Evolutionary conservation across 208 protist species (phyloP).

Genomic region (Crithidia acanthocephali): DNA sequence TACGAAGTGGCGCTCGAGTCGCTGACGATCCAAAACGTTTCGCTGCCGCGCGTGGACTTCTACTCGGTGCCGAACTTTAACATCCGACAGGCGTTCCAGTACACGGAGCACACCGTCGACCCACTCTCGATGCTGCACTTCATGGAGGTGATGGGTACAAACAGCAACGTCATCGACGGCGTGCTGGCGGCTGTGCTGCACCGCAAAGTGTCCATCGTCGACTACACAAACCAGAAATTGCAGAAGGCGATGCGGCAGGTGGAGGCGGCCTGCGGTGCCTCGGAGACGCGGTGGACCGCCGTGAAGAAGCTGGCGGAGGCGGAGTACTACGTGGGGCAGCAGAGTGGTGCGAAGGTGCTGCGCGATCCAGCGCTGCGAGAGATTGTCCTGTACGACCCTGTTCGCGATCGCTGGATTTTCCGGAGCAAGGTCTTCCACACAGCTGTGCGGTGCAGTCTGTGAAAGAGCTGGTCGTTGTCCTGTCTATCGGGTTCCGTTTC

Average conservation of each 20-base stretch:
- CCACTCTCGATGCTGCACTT: slow-evolving; percentile 67
- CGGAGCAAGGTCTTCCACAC: slow-evolving; percentile 72
- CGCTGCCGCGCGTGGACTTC: slow-evolving; percentile 79
- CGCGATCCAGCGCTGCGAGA: slow-evolving; percentile 53
- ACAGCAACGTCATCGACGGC: slow-evolving; percentile 81
- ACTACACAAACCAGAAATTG: slow-evolving; percentile 74
- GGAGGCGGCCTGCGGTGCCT: slow-evolving; percentile 34
- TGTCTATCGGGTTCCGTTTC: too few species aligned
- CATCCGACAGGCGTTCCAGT: slow-evolving; percentile 63
- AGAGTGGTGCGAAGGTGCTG: slow-evolving; percentile 49
- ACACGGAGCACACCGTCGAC: slow-evolving; percentile 80
- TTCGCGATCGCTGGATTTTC: slow-evolving; percentile 80
- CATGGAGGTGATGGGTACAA: slow-evolving; percentile 79
- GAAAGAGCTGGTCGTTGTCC: too few species aligned
- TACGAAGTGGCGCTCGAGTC: slow-evolving; percentile 80
- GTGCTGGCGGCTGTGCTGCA: slow-evolving; percentile 76
- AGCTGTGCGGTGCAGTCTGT: slow-evolving; percentile 52
- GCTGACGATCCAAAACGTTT: slow-evolving; percentile 54
- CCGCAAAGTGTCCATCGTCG: slow-evolving; percentile 43
- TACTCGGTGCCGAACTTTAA: slow-evolving; percentile 80
- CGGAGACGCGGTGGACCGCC: slow-evolving; percentile 38
- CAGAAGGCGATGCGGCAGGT: slow-evolving; percentile 82
- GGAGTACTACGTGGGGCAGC: slow-evolving; percentile 57
- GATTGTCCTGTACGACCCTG: slow-evolving; percentile 82
- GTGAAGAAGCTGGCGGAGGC: slow-evolving; percentile 63